Percentiles rank a stretch among this genome's conserved stretches.
Evolutionary conservation across 139 green algal genomes (phyloP).

Genomic region (Tetraselmis striata): DNA sequence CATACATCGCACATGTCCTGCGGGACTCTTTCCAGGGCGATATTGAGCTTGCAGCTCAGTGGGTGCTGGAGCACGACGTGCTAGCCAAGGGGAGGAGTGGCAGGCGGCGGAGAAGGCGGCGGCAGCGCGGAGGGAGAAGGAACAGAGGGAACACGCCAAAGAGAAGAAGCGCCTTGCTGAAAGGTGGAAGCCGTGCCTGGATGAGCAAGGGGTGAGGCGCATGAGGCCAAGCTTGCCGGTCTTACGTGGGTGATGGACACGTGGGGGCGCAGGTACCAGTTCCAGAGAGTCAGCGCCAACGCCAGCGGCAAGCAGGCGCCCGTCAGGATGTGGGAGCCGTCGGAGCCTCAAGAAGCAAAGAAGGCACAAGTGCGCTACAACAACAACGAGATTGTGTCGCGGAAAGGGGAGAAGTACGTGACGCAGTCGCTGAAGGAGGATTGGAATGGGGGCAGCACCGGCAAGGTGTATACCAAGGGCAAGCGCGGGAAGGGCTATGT

Average conservation of each 20-base stretch:
- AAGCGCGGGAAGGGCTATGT: conserved; percentile 12
- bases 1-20: neutral
- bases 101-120: neutral
- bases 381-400: conserved; percentile 2
- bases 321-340: neutral
- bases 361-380: conserved; percentile 4
- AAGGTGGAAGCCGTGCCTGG: neutral
- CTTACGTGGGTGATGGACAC: neutral
- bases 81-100: neutral
- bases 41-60: neutral
- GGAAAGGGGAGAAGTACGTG: conserved; percentile 12
- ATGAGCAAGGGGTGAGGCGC: neutral
- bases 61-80: neutral
- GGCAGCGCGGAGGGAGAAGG: neutral
- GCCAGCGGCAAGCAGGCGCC: neutral
- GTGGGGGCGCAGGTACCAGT: neutral
- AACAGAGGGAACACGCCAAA: neutral
- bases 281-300: neutral
- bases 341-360: neutral
- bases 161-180: neutral
- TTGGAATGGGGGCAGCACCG: conserved; percentile 5
- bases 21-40: neutral
- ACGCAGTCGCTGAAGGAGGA: conserved; percentile 2
- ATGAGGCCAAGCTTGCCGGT: neutral
- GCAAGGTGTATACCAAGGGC: conserved; percentile 13